These are phyloP conservation scores for Anthracocystis panici-leucophaei DNA, from an alignment of 1,284 basidiomycete genomes.

Conservation along the genomic window DNA sequence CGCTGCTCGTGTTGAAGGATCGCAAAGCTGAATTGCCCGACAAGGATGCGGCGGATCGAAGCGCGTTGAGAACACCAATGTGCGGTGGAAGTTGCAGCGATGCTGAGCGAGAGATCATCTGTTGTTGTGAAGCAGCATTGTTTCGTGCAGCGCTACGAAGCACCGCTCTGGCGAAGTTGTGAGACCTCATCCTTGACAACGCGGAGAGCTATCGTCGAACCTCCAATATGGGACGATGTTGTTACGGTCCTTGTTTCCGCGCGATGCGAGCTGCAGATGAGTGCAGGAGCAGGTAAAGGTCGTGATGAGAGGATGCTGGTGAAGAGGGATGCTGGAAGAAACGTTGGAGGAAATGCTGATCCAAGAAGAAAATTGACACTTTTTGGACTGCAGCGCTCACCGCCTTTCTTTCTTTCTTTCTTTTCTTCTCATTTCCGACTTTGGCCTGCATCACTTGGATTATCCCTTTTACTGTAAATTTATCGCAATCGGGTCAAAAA, in stretches of 20 bases:
- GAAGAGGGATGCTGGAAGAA: constrained; percentile 7
- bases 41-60: background rate
- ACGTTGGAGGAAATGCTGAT: constrained; percentile 13
- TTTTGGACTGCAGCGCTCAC: background rate
- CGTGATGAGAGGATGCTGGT: background rate
- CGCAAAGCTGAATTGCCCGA: constrained; percentile 1
- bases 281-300: background rate
- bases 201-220: no score
- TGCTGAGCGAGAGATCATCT: background rate
- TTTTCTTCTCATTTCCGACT: constrained; percentile 22
- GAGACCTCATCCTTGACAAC: constrained; percentile 32
- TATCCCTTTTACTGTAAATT: background rate
- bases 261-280: background rate
- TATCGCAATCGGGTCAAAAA: background rate
- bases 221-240: background rate
- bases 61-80: background rate
- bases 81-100: background rate
- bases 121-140: background rate
- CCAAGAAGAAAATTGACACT: constrained; percentile 22
- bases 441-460: constrained; percentile 34
- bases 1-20: constrained; percentile 16
- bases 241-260: background rate
- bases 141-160: constrained; percentile 21
- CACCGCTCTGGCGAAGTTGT: constrained; percentile 30
- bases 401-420: background rate